Conservation (phyloP, 495 filamentous ascomycete genomes). For the Lasiosphaeris hirsuta region DNA sequence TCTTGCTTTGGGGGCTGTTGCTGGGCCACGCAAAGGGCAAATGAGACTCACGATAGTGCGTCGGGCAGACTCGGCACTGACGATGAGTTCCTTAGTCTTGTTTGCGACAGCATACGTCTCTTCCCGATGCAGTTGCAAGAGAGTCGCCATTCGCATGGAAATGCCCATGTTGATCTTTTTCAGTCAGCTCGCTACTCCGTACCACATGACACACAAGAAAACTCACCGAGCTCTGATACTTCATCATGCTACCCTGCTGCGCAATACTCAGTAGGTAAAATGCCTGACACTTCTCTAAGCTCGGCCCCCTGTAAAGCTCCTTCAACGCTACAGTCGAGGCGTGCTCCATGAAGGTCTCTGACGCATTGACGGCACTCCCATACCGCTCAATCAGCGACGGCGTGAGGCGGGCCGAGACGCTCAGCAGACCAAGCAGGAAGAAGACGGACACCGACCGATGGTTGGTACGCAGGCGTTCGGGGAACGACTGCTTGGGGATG, state of each 20-base stretch:
- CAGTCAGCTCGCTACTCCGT: conserved; percentile 21
- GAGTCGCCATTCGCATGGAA: conserved; percentile 48
- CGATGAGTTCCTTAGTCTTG: conserved; percentile 36
- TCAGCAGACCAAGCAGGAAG: conserved; percentile 45
- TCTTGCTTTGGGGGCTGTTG: neutral
- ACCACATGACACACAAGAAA: neutral
- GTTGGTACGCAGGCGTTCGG: conserved; percentile 37
- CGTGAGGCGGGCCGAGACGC: conserved; percentile 47
- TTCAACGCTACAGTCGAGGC: conserved; percentile 41
- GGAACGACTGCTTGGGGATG: conserved; percentile 49
- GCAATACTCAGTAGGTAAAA: conserved; percentile 52
- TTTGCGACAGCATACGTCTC: conserved; percentile 43
- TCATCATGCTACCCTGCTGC: conserved; percentile 48
- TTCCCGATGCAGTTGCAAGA: conserved; percentile 50
- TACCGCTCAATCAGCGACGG: conserved; percentile 41
- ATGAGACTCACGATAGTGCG: conserved; percentile 42
- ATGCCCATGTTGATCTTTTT: conserved; percentile 49
- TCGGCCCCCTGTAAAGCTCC: conserved; percentile 47
- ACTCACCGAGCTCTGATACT: conserved; percentile 46
- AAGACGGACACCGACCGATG: conserved; percentile 44
- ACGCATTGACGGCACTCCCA: conserved; percentile 42
- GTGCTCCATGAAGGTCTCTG: conserved; percentile 47
- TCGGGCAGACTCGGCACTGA: conserved; percentile 44
- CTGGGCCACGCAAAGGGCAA: neutral
- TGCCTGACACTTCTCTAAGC: conserved; percentile 49